Base-by-base conservation (phyloP, 73 alveolate genomes). In the Uronychia setigera region DNA sequence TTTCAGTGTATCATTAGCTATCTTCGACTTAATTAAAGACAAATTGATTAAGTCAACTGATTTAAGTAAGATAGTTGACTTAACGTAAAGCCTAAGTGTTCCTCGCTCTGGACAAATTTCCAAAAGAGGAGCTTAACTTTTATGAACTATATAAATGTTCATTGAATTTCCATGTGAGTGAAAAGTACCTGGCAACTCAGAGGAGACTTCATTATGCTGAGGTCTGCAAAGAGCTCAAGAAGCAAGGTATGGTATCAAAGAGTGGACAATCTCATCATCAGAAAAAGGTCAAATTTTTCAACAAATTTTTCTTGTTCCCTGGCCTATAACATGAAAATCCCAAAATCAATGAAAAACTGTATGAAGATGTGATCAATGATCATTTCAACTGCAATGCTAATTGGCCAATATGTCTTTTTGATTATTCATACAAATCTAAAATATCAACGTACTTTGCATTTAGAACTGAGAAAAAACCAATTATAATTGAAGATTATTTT, bases 351-450 rank as follows among this genome's bases (percentile, higher is more conserved):
- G 31, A 29, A 5, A 77, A 31, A n/a, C 1, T 13, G 11, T 5
- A 29, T 11, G 74, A 78, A 57, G 32, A 76, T 26, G 34, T 76
- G 25, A 32, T 76, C 5, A 57, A 35, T 14, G 89, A 86, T 32
- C 28, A 58, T n/a, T 58, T 91, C 58, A 81, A 30, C 1, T 91
- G 96, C 77, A 33, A 81, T 28, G 27, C 32, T 29, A 60, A 67
- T 31, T 91, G 96, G 96, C 96, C 93, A 0, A 80, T 91, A 25
- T 91, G 96, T 74, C 80, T 91, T 31, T 91, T 80, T 34, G 96
- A 91, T 60, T 91, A 60, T 59, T 60, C 92, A 67, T 82, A 79
- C 60, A 80, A 88, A 34, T 74, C 79, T 26, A 85, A 88, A 60
- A 85, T 85, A 26, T 83, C 88, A 14, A 82, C 58, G 26, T 79